Evolutionary conservation across 2,329 filamentous ascomycete genomes (phyloP), one percentile per base, ranked within the genome.

Genomic region (Atkinsonella hypoxylon): DNA sequence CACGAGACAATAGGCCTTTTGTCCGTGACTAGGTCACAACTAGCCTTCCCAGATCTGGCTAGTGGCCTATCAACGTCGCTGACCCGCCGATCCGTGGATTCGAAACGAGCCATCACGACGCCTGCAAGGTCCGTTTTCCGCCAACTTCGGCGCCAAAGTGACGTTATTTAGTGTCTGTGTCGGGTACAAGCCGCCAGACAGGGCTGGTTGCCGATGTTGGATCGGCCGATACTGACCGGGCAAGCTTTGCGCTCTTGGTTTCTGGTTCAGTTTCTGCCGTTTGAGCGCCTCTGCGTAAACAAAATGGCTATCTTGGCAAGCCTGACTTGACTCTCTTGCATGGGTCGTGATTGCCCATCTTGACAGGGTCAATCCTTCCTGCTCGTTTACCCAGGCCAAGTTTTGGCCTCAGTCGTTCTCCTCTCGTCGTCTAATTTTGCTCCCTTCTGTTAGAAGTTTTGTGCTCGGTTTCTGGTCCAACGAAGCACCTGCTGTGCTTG

Each of bases 401-500:
- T 44, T 42, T 3, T 12, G 22, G 47, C 47, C 17, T 10, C 30
- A 20, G 36, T 43, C 18, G 34, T 36, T 13, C 13, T 32, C 34
- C 18, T 31, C 4, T 30, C 17, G 22, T 45, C 17, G 17, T 15
- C 34, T 39, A n/a, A 13, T 17, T 45, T 13, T 20, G 20, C 30
- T 31, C 30, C 39, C 32, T 48, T 18, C 40, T 17, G 32, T 47
- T 22, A 17, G 26, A 15, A 6, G 12, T 42, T 26, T 4, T 22
- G 22, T 39, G 22, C 32, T 20, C 45, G 17, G 13, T 32, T 38
- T 40, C 45, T 34, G 34, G 7, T 18, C 13, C 18, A 20, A 36
- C 41, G 34, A n/a, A 22, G 46, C 38, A 42, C 38, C 22, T 48
- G n/a, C 18, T 48, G 32, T 45, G 6, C 50, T 45, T 49, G 40